Evolutionary conservation across 2,329 filamentous ascomycete species (phyloP), one percentile per base, ranked within the genome.

Genomic region (Annulohypoxylon truncatum): DNA sequence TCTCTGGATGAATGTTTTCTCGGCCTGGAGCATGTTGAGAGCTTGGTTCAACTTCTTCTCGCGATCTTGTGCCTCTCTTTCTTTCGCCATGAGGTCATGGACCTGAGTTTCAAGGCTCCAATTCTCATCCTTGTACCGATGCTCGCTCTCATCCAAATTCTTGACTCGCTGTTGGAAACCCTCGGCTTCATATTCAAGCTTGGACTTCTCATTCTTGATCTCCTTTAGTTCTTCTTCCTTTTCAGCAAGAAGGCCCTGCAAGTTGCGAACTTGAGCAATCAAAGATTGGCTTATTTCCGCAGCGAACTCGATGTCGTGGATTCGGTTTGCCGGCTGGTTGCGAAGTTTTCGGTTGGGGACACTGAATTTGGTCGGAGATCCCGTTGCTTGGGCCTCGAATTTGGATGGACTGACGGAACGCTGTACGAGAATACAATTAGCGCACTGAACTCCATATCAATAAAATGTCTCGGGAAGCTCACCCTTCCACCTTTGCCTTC

Each of bases 241-340:
- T 80, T 98, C 94, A 0, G 90, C 87, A 9, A 99, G 85, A 13
- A 97, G 84, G 2, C 90, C 86, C 78, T 99, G 96, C 58, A 99
- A 81, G 76, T 96, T 94, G 67, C 96, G 91, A 53, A 99, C 92
- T 80, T 98, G 96, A n/a, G 92, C 90, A 54, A 99, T 90, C 54
- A 99, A 84, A 1, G 94, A 97, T 4, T 93, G 97, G 76, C 94
- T 97, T 74, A 99, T 97, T 77, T 99, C 95, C 53, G 96, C 94
- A n/a, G 95, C 96, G 76, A 99, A 97, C 73, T 97, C 94, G 76
- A 99, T 97, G 75, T 99, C 96, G 77, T 98, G 94, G 10, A 97
- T 90, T 54, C 94, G 90, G 76, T 90, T 96, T 8, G 91, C 88
- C 1, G 93, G 92, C 76, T 97, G 95, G 73, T 98, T 98, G 60